Evolutionary conservation across 1,284 basidiomycete genomes (phyloP).

Genomic region (Ceratobasidium sp.): DNA sequence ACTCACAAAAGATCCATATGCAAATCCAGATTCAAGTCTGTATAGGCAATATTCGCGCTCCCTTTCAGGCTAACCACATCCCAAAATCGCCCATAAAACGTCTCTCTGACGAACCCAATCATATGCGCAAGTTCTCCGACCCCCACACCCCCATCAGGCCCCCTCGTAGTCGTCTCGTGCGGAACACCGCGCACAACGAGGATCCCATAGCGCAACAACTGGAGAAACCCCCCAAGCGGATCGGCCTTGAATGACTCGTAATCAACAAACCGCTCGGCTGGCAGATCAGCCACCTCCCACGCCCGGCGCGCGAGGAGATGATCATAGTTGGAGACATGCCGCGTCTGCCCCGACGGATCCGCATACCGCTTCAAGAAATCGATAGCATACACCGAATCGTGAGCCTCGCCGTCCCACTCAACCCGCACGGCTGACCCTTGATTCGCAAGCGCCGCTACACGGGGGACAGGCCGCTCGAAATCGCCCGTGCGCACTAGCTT

Average conservation of each 20-base stretch:
- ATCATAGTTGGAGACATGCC: constrained; percentile 52
- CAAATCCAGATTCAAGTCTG: constrained; percentile 87
- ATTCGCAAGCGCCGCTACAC: background rate
- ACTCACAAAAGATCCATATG: constrained; percentile 94
- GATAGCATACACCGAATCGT: constrained; percentile 64
- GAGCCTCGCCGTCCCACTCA: constrained; percentile 40
- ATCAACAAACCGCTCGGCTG: constrained; percentile 9
- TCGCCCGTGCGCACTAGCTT: constrained; percentile 73
- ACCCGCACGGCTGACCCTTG: constrained; percentile 35
- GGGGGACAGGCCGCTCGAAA: constrained; percentile 34
- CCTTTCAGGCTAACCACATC: constrained; percentile 84
- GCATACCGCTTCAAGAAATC: constrained; percentile 59
- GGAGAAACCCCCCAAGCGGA: constrained; percentile 54
- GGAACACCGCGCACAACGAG: constrained; percentile 69
- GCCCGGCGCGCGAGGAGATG: constrained; percentile 50
- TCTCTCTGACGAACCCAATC: constrained; percentile 84
- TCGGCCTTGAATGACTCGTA: constrained; percentile 42
- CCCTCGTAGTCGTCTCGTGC: constrained; percentile 60
- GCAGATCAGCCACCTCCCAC: constrained; percentile 58
- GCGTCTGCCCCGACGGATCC: constrained; percentile 54
- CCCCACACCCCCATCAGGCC: constrained; percentile 69
- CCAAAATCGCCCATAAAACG: constrained; percentile 94
- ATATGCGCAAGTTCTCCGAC: constrained; percentile 70
- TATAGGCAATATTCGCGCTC: constrained; percentile 95
- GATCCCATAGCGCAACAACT: constrained; percentile 64